These are phyloP conservation scores for Irpex rosettiformis DNA, from an alignment of 1,284 basidiomycete genomes.

Conservation along the genomic window DNA sequence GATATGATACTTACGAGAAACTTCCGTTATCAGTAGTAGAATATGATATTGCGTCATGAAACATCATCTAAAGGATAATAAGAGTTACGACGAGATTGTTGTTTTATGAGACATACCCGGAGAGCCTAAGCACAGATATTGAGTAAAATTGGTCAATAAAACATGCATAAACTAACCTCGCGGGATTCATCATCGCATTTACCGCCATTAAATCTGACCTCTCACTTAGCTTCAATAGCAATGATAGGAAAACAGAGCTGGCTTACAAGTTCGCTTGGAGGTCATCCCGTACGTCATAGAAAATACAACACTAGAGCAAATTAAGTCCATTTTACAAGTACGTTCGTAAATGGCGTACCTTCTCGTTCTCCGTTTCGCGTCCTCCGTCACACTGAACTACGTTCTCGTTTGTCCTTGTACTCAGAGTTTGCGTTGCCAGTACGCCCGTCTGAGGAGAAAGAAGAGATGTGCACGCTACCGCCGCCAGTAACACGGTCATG, in stretches of 20 bases:
- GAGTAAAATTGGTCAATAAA: background rate
- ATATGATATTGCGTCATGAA: constrained; percentile 38
- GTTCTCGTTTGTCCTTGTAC: background rate
- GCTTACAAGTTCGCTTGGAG: constrained; percentile 20
- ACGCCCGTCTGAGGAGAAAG: background rate
- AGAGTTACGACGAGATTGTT: background rate
- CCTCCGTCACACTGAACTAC: background rate
- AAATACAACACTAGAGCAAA: constrained; percentile 21
- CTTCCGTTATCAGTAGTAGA: constrained; percentile 16
- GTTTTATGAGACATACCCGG: constrained; percentile 17
- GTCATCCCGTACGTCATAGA: constrained; percentile 24
- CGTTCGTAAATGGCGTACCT: background rate
- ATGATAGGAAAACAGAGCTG: background rate
- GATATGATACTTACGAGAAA: background rate
- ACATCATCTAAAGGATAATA: constrained; percentile 20
- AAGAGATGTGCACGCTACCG: too few species aligned
- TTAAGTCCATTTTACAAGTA: background rate
- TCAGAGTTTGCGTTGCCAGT: background rate
- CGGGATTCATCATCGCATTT: constrained; percentile 22
- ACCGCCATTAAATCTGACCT: constrained; percentile 20
- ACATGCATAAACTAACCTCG: constrained; percentile 12
- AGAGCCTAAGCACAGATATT: constrained; percentile 21
- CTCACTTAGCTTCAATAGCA: background rate
- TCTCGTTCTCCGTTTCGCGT: background rate
- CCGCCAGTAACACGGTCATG: too few species aligned